These are phyloP conservation scores for Fusarium burgessii DNA, from an alignment of 2,329 filamentous ascomycete species.

Conservation along the genomic window DNA sequence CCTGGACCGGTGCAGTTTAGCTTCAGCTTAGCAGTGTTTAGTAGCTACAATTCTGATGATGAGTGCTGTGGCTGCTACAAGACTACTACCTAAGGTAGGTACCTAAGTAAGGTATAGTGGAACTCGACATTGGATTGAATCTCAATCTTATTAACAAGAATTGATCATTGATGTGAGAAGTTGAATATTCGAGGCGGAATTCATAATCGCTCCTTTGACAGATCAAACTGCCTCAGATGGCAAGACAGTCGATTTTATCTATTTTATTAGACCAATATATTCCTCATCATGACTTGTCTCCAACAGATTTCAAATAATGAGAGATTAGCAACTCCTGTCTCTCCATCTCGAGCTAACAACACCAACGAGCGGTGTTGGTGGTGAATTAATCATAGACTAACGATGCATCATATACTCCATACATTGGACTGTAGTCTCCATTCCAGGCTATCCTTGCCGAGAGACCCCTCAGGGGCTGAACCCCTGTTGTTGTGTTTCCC, in stretches of 20 bases:
- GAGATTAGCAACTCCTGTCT: slow-evolving; percentile 3
- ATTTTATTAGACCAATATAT: neutral
- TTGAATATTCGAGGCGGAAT: neutral
- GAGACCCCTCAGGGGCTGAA: slow-evolving; percentile 27
- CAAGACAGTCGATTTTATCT: neutral
- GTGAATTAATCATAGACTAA: slow-evolving; percentile 19
- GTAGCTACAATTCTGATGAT: slow-evolving; percentile 1
- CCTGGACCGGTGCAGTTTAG: slow-evolving; percentile 26
- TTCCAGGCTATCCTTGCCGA: slow-evolving; percentile 21
- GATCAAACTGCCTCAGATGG: neutral
- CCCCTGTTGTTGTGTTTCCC: slow-evolving; percentile 35
- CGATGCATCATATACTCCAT: slow-evolving; percentile 1
- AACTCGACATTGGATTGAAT: neutral
- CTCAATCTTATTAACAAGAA: neutral
- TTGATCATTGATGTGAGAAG: neutral
- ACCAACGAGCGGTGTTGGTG: slow-evolving; percentile 10
- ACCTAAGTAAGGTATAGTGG: neutral
- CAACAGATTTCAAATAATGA: neutral
- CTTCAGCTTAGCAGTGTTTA: slow-evolving; percentile 7
- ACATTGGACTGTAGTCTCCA: slow-evolving; percentile 2
- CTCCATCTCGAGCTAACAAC: slow-evolving; percentile 6
- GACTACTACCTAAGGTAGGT: neutral
- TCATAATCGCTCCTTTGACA: neutral
- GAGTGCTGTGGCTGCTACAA: slow-evolving; percentile 15
- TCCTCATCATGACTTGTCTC: neutral